These are phyloP conservation scores for Erodium moschatum DNA, from an alignment of 441 rosid species.

Conservation along the genomic window DNA sequence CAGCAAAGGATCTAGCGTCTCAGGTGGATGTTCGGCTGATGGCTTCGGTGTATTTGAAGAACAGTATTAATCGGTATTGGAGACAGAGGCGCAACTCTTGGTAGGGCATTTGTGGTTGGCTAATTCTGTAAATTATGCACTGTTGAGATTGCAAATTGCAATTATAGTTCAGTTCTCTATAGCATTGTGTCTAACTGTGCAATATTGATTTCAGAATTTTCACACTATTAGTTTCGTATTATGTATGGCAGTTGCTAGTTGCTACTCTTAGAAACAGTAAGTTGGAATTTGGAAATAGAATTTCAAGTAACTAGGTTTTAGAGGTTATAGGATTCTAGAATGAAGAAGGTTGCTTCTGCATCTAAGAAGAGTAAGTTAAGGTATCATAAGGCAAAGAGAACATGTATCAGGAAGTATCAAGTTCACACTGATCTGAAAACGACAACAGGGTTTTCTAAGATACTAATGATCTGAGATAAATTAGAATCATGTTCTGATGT, in stretches of 20 bases:
- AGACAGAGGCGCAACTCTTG: conserved; percentile 67
- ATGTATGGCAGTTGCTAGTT: background rate
- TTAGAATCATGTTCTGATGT: background rate
- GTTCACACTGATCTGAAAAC: background rate
- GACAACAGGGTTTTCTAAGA: background rate
- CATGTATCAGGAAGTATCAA: background rate
- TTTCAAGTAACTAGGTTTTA: conserved; percentile 1
- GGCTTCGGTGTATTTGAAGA: conserved; percentile 92
- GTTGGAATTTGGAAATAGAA: background rate
- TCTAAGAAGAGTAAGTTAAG: conserved; percentile 1
- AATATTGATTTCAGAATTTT: background rate
- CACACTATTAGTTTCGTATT: background rate
- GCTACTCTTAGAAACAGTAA: background rate
- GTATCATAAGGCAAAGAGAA: background rate
- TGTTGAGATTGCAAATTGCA: background rate
- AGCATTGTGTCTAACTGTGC: background rate
- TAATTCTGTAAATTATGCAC: background rate
- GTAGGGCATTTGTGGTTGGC: conserved; percentile 32
- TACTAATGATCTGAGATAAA: background rate
- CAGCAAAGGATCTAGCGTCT: conserved; percentile 72
- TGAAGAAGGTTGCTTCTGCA: background rate
- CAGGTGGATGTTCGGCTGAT: conserved; percentile 74
- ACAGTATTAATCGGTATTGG: conserved; percentile 87
- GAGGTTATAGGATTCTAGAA: background rate
- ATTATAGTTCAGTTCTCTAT: background rate